Base-by-base conservation (phyloP, 2,329 filamentous ascomycete genomes). In the Stemphylium vesicarium region DNA sequence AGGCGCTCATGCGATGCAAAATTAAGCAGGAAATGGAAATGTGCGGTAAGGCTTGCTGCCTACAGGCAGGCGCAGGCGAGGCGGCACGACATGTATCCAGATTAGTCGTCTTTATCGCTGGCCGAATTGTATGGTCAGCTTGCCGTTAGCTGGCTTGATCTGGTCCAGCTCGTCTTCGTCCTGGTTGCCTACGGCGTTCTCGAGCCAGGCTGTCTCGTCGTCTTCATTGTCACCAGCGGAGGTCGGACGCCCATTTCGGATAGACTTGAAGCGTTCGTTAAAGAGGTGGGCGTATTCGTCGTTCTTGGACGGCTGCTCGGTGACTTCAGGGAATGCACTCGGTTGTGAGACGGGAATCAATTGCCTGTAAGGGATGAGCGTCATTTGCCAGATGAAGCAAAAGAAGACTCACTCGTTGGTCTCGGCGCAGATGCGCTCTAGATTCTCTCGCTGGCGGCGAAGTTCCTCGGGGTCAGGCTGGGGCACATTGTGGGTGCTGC, bases 331-430 rank as follows among this genome's bases (percentile, higher is more conserved):
- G 62, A 76, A 71, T 44, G 73, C 71, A 46, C 68, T 66, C 56
- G 80, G 77, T 60, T 81, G 78, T 46, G 77, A 74, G 59, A 81
- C 78, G 64, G 81, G 78, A 63, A 82, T 81, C 69, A 82, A 72
- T 60, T 81, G 79, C 67, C 80, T 82, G 57, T 38, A 71, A 68
- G 65, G 66, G 69, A 69, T 69, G 59, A 64, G 59, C 42, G 49
- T 45, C 31, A 39, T 48, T 47, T 37, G 39, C 47, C 31, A 32
- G 24, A 42, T 36, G 26, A 38, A 32, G 50, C 45, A 46, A 35
- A 35, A 18, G 0, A 42, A 37, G 22, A 40, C 77, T 52, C 64
- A 81, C 80, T 81, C 79, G 20, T 78, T 76, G 11, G 80, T 81
- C 60, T 80, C 76, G 39, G 78, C 77, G 45, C 80, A 82, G 55